Percentiles rank a stretch among this genome's conserved stretches.
phyloP scores from a whole-genome alignment of 495 filamentous ascomycete species.

The Penicillium samsonianum region DNA sequence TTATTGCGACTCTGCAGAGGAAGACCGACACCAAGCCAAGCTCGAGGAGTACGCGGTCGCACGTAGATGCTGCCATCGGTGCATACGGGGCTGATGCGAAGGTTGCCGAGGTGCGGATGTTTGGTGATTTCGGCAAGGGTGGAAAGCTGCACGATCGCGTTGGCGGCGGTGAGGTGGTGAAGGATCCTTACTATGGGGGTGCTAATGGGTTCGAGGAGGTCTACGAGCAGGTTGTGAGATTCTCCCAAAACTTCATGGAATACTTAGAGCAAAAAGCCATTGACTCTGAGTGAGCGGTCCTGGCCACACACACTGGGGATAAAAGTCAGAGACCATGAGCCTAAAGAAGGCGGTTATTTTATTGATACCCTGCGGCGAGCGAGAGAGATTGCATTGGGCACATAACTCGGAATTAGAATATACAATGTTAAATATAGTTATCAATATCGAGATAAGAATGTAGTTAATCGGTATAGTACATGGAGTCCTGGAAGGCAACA shows the following conservation, averaged over 20 bases:
- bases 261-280: constrained; percentile 35
- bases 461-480: constrained; percentile 10
- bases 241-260: constrained; percentile 74
- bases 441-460: background rate
- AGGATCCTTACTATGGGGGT: constrained; percentile 91
- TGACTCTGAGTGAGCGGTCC: constrained; percentile 1
- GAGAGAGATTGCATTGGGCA: background rate
- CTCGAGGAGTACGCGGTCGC: constrained; percentile 30
- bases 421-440: background rate
- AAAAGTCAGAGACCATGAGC: background rate
- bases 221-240: constrained; percentile 78
- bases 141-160: constrained; percentile 72
- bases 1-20: constrained; percentile 49
- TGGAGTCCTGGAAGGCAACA: constrained; percentile 4
- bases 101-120: constrained; percentile 67
- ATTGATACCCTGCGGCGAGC: constrained; percentile 20
- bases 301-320: background rate
- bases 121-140: constrained; percentile 74
- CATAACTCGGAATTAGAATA: background rate
- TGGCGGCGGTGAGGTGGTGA: constrained; percentile 71
- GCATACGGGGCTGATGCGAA: constrained; percentile 36
- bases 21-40: constrained; percentile 28
- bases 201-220: constrained; percentile 80
- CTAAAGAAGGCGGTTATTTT: background rate
- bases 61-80: constrained; percentile 29